Percentiles rank a stretch among this genome's conserved stretches.
Evolutionary conservation across 2,329 filamentous ascomycete genomes (phyloP).

Genomic region (Sarocladiaceae sp.): DNA sequence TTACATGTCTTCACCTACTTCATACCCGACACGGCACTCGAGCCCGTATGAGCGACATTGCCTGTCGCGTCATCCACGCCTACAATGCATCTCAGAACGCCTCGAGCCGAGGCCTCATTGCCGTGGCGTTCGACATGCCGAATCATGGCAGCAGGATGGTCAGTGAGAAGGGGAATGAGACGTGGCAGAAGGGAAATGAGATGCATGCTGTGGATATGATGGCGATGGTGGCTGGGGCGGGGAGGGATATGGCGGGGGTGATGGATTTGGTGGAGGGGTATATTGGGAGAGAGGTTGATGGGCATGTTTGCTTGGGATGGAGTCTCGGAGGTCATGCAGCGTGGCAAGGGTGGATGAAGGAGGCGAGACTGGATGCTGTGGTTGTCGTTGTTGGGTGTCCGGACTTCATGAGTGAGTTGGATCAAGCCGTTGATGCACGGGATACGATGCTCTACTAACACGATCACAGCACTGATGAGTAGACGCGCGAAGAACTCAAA

Average conservation of each 20-base stretch:
- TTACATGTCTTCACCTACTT: conserved; percentile 87
- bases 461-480: conserved; percentile 56
- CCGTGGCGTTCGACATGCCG: conserved; percentile 83
- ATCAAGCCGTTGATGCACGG: not conserved
- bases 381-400: conserved; percentile 85
- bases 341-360: conserved; percentile 78
- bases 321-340: conserved; percentile 83
- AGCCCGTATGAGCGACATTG: conserved; percentile 71
- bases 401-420: conserved; percentile 66
- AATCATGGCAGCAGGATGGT: conserved; percentile 81
- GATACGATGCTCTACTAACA: not conserved
- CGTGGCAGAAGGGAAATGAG: conserved; percentile 75
- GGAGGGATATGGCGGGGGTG: conserved; percentile 68
- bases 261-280: conserved; percentile 78
- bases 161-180: conserved; percentile 63
- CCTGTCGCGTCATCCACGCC: conserved; percentile 60
- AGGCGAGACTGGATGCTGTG: conserved; percentile 73
- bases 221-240: conserved; percentile 67
- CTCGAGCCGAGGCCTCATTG: conserved; percentile 60
- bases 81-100: conserved; percentile 39
- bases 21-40: conserved; percentile 72
- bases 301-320: conserved; percentile 75
- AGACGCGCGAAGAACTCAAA: conserved; percentile 68
- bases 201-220: conserved; percentile 93
- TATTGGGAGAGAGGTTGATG: conserved; percentile 47